Evolutionary conservation across 1,284 basidiomycete species (phyloP).

Genomic region (Ceratorhiza oryzae-sativae): DNA sequence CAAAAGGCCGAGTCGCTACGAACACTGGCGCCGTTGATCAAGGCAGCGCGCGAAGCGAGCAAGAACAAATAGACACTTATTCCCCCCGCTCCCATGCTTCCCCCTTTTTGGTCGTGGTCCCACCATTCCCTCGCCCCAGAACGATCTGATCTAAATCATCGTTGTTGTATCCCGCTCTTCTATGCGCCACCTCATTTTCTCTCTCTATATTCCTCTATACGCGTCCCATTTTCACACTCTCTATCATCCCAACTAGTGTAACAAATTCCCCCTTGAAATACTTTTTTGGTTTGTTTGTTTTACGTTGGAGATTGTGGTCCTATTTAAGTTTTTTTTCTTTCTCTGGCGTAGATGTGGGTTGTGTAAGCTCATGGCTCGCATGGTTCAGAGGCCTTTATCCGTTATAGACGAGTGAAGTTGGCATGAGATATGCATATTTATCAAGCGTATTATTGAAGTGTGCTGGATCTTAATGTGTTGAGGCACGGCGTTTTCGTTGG

Average conservation of each 20-base stretch:
- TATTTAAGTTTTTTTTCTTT: background rate
- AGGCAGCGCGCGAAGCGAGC: conserved; percentile 78
- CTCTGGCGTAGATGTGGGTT: background rate
- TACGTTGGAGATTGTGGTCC: background rate
- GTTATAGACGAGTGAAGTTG: too few relatives aligned
- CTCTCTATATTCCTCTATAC: background rate
- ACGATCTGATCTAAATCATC: background rate
- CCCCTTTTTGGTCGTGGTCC: too few relatives aligned
- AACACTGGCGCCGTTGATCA: conserved; percentile 90
- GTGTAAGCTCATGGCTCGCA: background rate
- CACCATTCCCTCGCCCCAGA: too few relatives aligned
- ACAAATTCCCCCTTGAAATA: conserved; percentile 13
- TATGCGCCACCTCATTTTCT: background rate
- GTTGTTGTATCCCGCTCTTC: background rate
- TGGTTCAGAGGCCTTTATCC: too few relatives aligned
- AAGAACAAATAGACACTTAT: conserved; percentile 43
- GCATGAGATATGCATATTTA: too few relatives aligned
- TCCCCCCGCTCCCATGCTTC: background rate
- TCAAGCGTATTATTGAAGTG: too few relatives aligned
- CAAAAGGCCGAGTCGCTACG: conserved; percentile 83
- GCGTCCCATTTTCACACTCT: background rate
- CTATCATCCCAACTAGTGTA: conserved; percentile 4
- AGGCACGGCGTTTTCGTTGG: too few relatives aligned
- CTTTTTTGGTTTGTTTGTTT: background rate
- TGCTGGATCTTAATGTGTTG: too few relatives aligned